phyloP scores from a whole-genome alignment of 2,329 filamentous ascomycete genomes.

The Xylariaceae sp. region DNA sequence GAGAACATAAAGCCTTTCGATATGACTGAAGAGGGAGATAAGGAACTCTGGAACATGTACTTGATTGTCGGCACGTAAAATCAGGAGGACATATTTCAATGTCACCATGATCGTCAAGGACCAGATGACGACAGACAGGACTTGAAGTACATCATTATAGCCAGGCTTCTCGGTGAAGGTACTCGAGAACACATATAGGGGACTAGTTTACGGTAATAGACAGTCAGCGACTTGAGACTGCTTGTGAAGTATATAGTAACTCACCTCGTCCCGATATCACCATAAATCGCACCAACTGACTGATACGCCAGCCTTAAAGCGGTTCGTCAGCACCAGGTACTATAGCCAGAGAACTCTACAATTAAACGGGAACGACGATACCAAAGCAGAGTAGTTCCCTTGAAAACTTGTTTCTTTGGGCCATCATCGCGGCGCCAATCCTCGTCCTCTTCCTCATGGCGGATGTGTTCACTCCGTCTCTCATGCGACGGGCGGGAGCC shows the following conservation, averaged over 20 bases:
- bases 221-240: not conserved
- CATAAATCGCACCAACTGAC: constrained; percentile 68
- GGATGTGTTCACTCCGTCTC: constrained; percentile 25
- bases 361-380: constrained; percentile 26
- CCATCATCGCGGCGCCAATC: constrained; percentile 38
- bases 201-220: constrained; percentile 45
- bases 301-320: constrained; percentile 60
- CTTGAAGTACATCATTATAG: constrained; percentile 63
- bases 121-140: constrained; percentile 71
- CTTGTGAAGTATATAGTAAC: not conserved
- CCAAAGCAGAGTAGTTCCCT: constrained; percentile 41
- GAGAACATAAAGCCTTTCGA: too few species aligned
- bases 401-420: constrained; percentile 42
- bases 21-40: too few species aligned
- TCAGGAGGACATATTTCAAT: constrained; percentile 68
- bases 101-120: constrained; percentile 70
- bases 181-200: constrained; percentile 73
- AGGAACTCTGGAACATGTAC: too few species aligned
- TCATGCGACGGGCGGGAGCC: constrained; percentile 30
- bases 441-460: constrained; percentile 38
- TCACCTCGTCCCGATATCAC: constrained; percentile 62
- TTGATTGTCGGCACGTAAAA: constrained; percentile 69
- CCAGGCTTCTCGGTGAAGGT: constrained; percentile 61
- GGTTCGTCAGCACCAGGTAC: constrained; percentile 8
- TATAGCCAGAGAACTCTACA: not conserved